Evolutionary conservation across 2,329 filamentous ascomycete genomes (phyloP), one percentile per base, ranked within the genome.

Genomic region (Dactylella cylindrospora): DNA sequence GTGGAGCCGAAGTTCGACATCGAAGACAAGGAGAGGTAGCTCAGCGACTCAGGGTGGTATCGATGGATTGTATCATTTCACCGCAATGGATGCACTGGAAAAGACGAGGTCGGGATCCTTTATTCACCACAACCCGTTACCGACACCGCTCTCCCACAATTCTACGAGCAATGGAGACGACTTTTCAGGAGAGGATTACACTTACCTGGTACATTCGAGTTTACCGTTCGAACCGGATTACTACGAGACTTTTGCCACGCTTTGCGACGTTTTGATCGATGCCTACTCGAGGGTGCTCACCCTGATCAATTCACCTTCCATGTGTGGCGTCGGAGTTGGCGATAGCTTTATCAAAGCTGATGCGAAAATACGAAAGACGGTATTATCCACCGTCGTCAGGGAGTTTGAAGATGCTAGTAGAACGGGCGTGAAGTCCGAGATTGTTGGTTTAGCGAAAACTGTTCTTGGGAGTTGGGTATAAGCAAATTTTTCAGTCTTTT

Each of bases 191-290:
- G 90, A 95, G 70, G 88, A 94, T 69, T 98, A 96, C 72, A 83
- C 84, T 0, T 84, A 91, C 71, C 78, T 98, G 1, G 79, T 96
- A 15, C 97, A 91, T n/a, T 93, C 93, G 0, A 85, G 84, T 12
- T 76, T 98, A 40, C 93, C 93, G 0, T 98, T 98, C 70, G 90
- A 97, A 66, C 93, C 93, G 0, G 93, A 98, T 73, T 98, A 95
- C 70, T 93, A 91, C 73, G 90, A 94, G 75, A 96, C 90, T 0
- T 97, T 97, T 75, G 86, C 90, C 10, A 96, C 93, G 9, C 78
- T 98, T 5, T 97, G 93, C 75, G 93, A 98, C 71, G 88, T 95
- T 2, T 76, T 98, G 64, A 94, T 96, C 68, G 93, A 97, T 72
- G 88, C 84, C 70, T 98, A 98, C 74, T 83, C 84, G 28, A 82